Conservation (phyloP, 805 yeast genomes). For the Blastobotrys robertii region DNA sequence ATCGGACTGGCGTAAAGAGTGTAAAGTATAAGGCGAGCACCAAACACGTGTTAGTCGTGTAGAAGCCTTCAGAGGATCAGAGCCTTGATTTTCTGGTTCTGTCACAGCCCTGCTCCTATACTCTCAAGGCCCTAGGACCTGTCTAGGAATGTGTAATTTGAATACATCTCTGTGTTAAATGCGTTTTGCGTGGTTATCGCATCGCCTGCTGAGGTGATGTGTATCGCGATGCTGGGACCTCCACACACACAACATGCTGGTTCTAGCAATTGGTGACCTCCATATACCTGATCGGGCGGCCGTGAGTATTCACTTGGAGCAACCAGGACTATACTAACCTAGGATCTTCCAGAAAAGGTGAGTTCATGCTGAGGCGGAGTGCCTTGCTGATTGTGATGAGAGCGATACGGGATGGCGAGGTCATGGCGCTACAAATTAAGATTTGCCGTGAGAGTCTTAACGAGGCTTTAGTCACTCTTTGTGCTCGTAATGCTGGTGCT, state of each 20-base stretch:
- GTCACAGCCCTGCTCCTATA: no score
- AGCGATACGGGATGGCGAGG: neutral
- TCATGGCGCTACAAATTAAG: neutral
- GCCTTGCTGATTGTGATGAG: neutral
- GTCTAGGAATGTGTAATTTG: no score
- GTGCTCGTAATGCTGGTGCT: constrained; percentile 5
- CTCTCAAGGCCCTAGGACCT: no score
- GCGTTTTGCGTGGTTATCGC: no score
- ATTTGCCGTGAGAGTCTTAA: neutral
- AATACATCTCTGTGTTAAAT: no score
- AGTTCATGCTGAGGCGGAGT: constrained; percentile 2
- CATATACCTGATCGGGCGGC: constrained; percentile 81
- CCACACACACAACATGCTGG: constrained; percentile 38
- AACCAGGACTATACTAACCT: constrained; percentile 7
- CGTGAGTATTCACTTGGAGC: constrained; percentile 30
- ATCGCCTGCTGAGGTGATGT: no score
- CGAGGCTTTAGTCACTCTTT: neutral
- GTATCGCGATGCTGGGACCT: no score
- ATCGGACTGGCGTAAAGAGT: no score
- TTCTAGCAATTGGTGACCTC: constrained; percentile 80
- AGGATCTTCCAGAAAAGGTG: constrained; percentile 40
- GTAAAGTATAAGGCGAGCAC: no score
- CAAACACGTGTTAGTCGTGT: no score
- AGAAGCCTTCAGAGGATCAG: no score
- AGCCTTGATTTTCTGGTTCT: no score